A percentile compares a stretch with the other conserved stretches of the same genome.
phyloP scores from a whole-genome alignment of 768 basidiomycete species.

The Mycena leptocephala region DNA sequence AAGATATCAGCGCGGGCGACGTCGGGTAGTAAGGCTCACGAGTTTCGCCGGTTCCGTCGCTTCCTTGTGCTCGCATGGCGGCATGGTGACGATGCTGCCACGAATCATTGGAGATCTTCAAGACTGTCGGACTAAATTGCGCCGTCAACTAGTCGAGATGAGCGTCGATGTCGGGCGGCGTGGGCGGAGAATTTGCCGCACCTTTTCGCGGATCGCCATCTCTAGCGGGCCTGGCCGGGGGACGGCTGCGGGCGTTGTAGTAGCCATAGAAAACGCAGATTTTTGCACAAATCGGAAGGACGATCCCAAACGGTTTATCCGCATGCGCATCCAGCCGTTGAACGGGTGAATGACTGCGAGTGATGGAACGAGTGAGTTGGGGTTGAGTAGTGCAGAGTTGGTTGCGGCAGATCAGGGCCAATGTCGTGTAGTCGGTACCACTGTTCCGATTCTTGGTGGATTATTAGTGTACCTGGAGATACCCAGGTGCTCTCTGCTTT shows the following conservation, averaged over 20 bases:
- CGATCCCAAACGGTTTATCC: slow-evolving; percentile 5
- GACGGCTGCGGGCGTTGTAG: slow-evolving; percentile 8
- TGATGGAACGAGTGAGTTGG: slow-evolving; percentile 1
- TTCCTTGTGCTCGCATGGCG: slow-evolving; percentile 80
- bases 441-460: neutral
- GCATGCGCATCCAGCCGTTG: neutral
- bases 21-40: slow-evolving; percentile 62
- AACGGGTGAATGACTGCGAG: too few relatives aligned
- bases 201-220: slow-evolving; percentile 74
- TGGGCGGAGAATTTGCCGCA: slow-evolving; percentile 42
- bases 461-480: neutral
- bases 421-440: neutral
- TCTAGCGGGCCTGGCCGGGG: slow-evolving; percentile 62
- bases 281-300: neutral
- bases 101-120: slow-evolving; percentile 86
- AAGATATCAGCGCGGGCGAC: slow-evolving; percentile 30
- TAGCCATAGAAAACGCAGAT: slow-evolving; percentile 7
- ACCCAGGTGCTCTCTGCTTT: neutral
- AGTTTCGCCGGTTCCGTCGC: slow-evolving; percentile 81
- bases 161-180: slow-evolving; percentile 35
- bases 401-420: slow-evolving; percentile 3
- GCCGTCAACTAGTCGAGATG: slow-evolving; percentile 67
- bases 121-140: slow-evolving; percentile 72
- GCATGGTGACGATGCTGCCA: slow-evolving; percentile 90
- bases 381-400: neutral